Base-by-base conservation (phyloP, 1,284 basidiomycete genomes). In the Megacollybia platyphylla region DNA sequence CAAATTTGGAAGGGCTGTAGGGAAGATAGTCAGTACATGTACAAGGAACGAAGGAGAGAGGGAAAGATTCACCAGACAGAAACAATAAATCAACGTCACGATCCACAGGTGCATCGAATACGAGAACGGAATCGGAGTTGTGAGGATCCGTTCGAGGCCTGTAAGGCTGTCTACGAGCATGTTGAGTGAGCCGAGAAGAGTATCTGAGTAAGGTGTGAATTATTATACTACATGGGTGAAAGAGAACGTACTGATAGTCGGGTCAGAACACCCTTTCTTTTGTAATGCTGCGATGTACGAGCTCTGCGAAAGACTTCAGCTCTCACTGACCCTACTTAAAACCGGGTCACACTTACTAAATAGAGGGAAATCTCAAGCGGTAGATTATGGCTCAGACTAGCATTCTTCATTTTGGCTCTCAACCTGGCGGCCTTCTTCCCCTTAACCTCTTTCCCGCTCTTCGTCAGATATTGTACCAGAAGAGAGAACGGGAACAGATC, bases 51-150 rank as follows among this genome's bases (percentile, higher is more conserved):
- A 39, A 36, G 15, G 15, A 41, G 15, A 15, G 15, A 28, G 29
- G 20, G 24, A 15, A 35, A 36, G 18, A 50, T 65, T 41, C 54
- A 79, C 79, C 59, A 76, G 59, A 50, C 66, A 61, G 8, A 79
- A 53, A 49, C 68, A 71, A 52, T 80, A 82, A 8, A 82, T 56
- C 32, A 69, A 47, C 4, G 76, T 76, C 9, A 80, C 75, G 0
- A 65, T 55, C 79, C 79, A 82, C 36, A 83, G 58, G 51, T 82
- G 79, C 28, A 77, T 62, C 2, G 73, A 73, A 51, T 81, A 86
- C 68, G 78, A 83, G 61, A 83, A 87, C 1, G 84, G 85, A 38
- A 88, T 85, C 1, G 84, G 84, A 0, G 82, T 87, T 0, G 83
- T 86, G 9, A 87, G 62, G 49, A 87, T 85, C 36, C 84, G 67